Evolutionary conservation across 164 flowering plant species (phyloP), one percentile per base, ranked within the genome.

Genomic region (Pachysandra terminalis): DNA sequence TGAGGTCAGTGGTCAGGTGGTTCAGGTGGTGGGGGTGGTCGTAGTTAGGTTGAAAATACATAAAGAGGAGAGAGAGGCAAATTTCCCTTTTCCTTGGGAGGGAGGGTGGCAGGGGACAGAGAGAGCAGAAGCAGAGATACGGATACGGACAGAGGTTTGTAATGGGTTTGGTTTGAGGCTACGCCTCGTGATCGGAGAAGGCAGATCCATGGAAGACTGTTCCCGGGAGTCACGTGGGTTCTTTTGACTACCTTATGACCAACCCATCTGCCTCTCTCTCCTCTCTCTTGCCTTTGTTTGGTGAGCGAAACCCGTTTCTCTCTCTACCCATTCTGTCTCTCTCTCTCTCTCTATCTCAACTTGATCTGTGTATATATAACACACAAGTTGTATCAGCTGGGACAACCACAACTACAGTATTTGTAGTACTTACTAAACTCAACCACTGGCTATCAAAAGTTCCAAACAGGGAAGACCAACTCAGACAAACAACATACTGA

Each of bases 151-250:
- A 82, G 81, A 78, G 78, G 81, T 74, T n/a, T 74, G 69, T 74
- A 69, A 70, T 69, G 79, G 63, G 65, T 65, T n/a, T 71, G 72
- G 56, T 71, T 71, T 41, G 69, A 59, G 68, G 74, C 68, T 64
- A 56, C 41, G 75, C 81, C 90, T 88, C 91, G 93, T 88, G 93
- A 88, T 88, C 91, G 93, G 86, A 73, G 89, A 87, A 77, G 82
- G 85, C 83, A 83, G 87, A 78, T 80, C 85, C 82, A 74, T 85
- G 83, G 92, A 86, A 87, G 97, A 91, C 97, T 91, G 97, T 87
- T 82, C 92, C 87, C 87, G 41, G 58, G 75, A 76, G 87, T 91
- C 97, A 91, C 97, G 93, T 91, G 97, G 85, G 74, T 72, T 83
- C 89, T 84, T 91, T 91, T 89, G 93, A 88, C 93, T 77, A 77